Evolutionary conservation across 2,329 filamentous ascomycete species (phyloP).

Genomic region (Hypoxylon sp.): DNA sequence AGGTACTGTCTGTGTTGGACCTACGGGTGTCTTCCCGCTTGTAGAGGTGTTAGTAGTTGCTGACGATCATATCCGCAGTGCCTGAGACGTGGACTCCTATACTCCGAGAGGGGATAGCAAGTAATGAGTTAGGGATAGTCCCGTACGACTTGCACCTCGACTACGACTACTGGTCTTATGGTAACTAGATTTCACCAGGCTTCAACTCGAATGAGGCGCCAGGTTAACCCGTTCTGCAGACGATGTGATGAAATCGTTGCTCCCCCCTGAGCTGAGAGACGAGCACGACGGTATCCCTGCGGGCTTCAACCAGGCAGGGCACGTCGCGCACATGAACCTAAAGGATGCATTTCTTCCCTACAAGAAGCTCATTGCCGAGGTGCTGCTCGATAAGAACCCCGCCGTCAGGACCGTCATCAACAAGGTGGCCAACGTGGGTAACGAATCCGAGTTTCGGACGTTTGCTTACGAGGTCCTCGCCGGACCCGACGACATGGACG

Average conservation of each 20-base stretch:
- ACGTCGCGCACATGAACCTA: constrained; percentile 93
- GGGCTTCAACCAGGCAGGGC: constrained; percentile 88
- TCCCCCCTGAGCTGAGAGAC: constrained; percentile 80
- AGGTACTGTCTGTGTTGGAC: constrained; percentile 47
- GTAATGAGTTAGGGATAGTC: constrained; percentile 73
- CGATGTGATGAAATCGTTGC: constrained; percentile 82
- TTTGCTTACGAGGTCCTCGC: constrained; percentile 91
- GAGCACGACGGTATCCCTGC: constrained; percentile 77
- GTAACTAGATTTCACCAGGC: constrained; percentile 52
- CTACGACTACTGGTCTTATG: constrained; percentile 87
- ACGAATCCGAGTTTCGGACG: constrained; percentile 85
- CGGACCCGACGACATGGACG: constrained; percentile 81
- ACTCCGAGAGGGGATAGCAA: constrained; percentile 72
- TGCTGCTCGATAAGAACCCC: constrained; percentile 89
- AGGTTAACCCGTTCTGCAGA: constrained; percentile 53
- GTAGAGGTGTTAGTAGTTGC: constrained; percentile 4
- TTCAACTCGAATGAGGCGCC: not conserved
- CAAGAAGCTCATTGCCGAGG: constrained; percentile 83
- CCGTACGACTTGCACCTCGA: constrained; percentile 79
- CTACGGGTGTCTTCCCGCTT: not conserved
- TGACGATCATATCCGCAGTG: constrained; percentile 51
- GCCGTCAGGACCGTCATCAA: constrained; percentile 89
- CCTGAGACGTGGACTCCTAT: constrained; percentile 78
- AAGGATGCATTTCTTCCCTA: constrained; percentile 83
- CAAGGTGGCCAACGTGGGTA: constrained; percentile 89